These are phyloP conservation scores for Posidonia australis DNA, from an alignment of 106 monocot species.

Conservation along the genomic window DNA sequence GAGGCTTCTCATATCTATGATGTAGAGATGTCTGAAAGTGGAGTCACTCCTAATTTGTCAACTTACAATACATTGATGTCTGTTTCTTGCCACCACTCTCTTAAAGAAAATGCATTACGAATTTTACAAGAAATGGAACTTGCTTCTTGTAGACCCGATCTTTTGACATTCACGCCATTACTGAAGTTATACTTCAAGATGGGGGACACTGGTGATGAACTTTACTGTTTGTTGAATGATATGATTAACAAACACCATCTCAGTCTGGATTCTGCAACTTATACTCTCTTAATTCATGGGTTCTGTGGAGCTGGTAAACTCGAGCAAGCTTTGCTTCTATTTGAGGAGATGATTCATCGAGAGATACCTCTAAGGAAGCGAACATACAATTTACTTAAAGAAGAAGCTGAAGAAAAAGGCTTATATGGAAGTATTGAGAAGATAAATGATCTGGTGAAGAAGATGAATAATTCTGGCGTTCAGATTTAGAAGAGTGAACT, in stretches of 20 bases:
- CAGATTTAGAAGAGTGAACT: background rate
- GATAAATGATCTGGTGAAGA: conserved; percentile 26
- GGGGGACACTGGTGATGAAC: conserved; percentile 24
- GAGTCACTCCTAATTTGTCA: conserved; percentile 35
- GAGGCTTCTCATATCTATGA: conserved; percentile 52
- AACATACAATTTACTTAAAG: conserved; percentile 43
- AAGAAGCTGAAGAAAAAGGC: conserved; percentile 33
- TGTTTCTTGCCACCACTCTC: conserved; percentile 39
- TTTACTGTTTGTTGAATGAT: conserved; percentile 38
- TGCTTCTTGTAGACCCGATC: conserved; percentile 45
- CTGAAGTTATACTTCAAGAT: conserved; percentile 50
- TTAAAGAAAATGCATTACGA: conserved; percentile 45
- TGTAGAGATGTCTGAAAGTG: conserved; percentile 48
- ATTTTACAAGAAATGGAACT: conserved; percentile 58
- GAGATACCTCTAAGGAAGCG: conserved; percentile 49
- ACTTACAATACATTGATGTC: conserved; percentile 83
- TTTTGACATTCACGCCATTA: conserved; percentile 50
- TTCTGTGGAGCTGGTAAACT: conserved; percentile 44
- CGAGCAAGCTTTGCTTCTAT: conserved; percentile 46
- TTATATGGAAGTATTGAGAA: conserved; percentile 34
- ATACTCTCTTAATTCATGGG: conserved; percentile 75
- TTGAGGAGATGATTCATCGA: conserved; percentile 65
- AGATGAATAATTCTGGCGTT: background rate
- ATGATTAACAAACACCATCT: conserved; percentile 47
- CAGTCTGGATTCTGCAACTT: conserved; percentile 67